Conservation (phyloP, 495 filamentous ascomycete species). For the Lasiosphaeria hispida region DNA sequence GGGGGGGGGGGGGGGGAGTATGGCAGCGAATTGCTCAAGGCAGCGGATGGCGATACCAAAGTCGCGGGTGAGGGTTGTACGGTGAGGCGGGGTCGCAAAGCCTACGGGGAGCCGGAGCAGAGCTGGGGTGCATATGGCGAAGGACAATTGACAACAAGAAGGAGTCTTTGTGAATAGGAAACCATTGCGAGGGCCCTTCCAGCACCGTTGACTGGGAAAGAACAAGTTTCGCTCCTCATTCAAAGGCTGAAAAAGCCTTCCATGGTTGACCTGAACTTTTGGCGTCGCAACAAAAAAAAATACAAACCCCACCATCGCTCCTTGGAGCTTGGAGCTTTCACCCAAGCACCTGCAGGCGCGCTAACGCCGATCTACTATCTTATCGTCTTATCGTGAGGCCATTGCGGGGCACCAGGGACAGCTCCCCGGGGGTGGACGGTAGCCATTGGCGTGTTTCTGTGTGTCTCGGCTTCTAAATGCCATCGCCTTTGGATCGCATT, state of each 20-base stretch:
- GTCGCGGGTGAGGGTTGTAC: conserved; percentile 6
- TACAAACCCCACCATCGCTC: background rate
- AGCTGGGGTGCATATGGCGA: background rate
- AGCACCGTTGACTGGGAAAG: conserved; percentile 20
- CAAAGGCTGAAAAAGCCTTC: conserved; percentile 16
- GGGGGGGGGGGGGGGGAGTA: background rate
- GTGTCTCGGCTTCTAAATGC: too few species aligned
- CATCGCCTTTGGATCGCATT: too few species aligned
- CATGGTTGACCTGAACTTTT: background rate
- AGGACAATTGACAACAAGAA: conserved; percentile 8
- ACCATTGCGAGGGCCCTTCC: conserved; percentile 23
- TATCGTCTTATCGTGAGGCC: background rate
- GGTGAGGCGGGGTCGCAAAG: conserved; percentile 5
- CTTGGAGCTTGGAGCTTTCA: background rate
- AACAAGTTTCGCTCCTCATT: conserved; percentile 18
- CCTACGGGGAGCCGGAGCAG: background rate
- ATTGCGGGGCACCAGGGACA: too few species aligned
- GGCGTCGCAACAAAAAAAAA: conserved; percentile 4
- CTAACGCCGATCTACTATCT: background rate
- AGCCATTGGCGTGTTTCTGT: too few species aligned
- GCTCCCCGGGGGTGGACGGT: too few species aligned
- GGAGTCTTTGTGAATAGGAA: conserved; percentile 1
- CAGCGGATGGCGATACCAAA: background rate
- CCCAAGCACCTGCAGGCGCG: background rate
- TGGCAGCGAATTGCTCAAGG: background rate